Evolutionary conservation across 345 rosid species (phyloP).

Genomic region (Passiflora organensis): DNA sequence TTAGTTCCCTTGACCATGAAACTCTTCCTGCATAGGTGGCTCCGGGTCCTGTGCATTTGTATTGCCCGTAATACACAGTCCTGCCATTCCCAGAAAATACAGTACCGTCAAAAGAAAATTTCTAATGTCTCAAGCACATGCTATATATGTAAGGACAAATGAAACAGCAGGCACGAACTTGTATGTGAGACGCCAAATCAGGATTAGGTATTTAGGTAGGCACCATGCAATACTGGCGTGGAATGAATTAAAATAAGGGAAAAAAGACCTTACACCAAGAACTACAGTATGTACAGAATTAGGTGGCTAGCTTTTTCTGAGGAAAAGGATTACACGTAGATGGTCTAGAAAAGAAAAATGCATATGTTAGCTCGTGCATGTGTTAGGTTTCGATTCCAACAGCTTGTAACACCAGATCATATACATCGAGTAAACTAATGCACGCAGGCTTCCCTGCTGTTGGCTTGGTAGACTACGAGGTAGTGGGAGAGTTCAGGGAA

Average conservation of each 20-base stretch:
- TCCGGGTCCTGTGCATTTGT: conserved; percentile 89
- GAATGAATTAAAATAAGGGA: not conserved
- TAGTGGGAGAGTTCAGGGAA: too few relatives aligned
- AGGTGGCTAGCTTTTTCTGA: too few relatives aligned
- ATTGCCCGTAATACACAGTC: conserved; percentile 96
- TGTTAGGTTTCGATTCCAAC: too few relatives aligned
- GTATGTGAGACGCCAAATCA: not conserved
- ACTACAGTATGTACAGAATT: too few relatives aligned
- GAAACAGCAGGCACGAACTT: not conserved
- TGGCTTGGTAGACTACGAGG: too few relatives aligned
- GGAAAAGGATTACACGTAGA: not conserved
- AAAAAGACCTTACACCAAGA: not conserved
- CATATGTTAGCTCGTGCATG: too few relatives aligned
- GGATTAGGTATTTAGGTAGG: conserved; percentile 8
- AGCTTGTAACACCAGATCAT: too few relatives aligned
- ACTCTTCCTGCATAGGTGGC: conserved; percentile 83
- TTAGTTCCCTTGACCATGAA: conserved; percentile 85
- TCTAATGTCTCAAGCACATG: conserved; percentile 1
- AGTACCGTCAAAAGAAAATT: not conserved
- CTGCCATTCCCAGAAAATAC: conserved; percentile 31
- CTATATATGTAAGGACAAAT: conserved; percentile 5
- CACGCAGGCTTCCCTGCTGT: too few relatives aligned
- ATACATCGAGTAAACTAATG: too few relatives aligned
- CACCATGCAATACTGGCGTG: not conserved
- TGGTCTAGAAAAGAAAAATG: too few relatives aligned